Conservation (phyloP, 1,284 basidiomycete genomes). For the Puccinia hordei region DNA sequence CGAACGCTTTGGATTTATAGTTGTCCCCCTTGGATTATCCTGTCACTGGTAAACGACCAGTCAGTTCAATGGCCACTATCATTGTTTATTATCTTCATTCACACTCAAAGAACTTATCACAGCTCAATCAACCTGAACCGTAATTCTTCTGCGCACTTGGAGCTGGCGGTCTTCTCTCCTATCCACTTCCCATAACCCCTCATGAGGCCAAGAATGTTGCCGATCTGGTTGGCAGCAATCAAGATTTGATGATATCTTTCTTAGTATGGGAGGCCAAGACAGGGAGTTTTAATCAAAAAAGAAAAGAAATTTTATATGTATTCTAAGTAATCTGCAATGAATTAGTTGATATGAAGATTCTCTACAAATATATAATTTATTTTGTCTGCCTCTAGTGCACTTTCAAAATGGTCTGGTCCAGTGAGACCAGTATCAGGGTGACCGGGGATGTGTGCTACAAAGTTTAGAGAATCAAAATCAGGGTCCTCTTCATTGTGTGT, state of each 20-base stretch:
- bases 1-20: slow-evolving; percentile 78
- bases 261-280: no score
- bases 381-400: not conserved
- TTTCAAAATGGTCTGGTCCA: not conserved
- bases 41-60: slow-evolving; percentile 77
- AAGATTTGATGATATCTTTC: no score
- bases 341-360: no score
- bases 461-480: not conserved
- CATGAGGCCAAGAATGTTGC: no score
- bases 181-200: not conserved
- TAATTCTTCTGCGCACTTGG: slow-evolving; percentile 64
- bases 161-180: slow-evolving; percentile 67
- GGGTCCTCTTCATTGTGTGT: not conserved
- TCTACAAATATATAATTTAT: not conserved
- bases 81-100: slow-evolving; percentile 70
- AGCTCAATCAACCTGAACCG: not conserved
- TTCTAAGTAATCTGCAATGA: no score
- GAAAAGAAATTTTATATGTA: no score
- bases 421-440: no score
- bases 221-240: no score
- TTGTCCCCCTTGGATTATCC: slow-evolving; percentile 72
- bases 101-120: not conserved
- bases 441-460: no score
- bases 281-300: no score
- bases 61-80: slow-evolving; percentile 78